Evolutionary conservation across 176 grass and related monocot genomes (phyloP), one percentile per base, ranked within the genome.

Genomic region (Oropetium thomaeum): DNA sequence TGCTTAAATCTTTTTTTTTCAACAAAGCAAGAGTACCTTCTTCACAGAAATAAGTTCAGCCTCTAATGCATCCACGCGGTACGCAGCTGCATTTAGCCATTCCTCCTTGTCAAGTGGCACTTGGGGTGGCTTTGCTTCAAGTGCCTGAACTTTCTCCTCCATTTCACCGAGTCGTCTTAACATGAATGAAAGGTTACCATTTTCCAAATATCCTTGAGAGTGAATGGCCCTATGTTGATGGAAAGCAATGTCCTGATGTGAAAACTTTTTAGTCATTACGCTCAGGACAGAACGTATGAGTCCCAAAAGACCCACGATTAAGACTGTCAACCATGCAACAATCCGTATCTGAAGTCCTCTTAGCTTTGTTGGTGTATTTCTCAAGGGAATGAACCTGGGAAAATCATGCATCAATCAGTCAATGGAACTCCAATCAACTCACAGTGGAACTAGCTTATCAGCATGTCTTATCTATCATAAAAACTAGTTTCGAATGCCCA

Each of bases 41-140:
- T 99, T 99, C 42, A 89, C 88, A 70, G 92, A 81, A 69, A 95
- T 99, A 38, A 95, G 82, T 65, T 99, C 96, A 73, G 92, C 92
- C 85, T 99, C 96, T 74, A 99, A 88, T 43, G 85, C 91, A 80
- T 95, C 89, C 30, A 95, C 89, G 44, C 96, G 89, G 28, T 42
- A 17, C 30, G 90, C 48, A 20, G 92, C 75, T 65, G 82, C 74
- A 60, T 88, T 77, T 62, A 99, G 87, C 76, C 90, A 52, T 70
- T 92, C 96, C 72, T 90, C 88, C 71, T 95, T 95, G 68, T 99
- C 92, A 35, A 43, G 45, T 67, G 96, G 96, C 87, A 99, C 83
- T 75, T 95, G 57, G 54, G 89, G 86, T 69, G 87, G 85, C 65
- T 92, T 90, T 80, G 78, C 33, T 86, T 99, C 84, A 72, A 99